These are phyloP conservation scores for Puccinia novopanici DNA, from an alignment of 1,284 basidiomycete genomes.

Conservation along the genomic window DNA sequence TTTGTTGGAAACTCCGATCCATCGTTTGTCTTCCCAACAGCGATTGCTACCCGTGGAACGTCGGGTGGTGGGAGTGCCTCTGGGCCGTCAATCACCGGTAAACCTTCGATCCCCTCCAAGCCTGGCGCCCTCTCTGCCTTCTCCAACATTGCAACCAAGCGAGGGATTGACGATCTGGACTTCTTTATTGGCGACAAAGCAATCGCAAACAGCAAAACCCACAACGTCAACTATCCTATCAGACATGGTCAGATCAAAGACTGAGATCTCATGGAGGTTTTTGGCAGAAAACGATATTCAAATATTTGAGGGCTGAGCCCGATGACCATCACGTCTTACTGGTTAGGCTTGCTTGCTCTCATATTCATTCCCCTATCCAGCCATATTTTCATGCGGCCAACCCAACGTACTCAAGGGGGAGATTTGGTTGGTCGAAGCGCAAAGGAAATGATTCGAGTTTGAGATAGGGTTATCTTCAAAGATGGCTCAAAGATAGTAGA, in stretches of 20 bases:
- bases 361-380: not conserved
- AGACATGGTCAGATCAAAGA: constrained; percentile 98
- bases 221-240: constrained; percentile 90
- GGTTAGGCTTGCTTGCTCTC: constrained; percentile 64
- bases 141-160: constrained; percentile 88
- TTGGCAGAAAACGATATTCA: constrained; percentile 99
- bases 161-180: constrained; percentile 97
- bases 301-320: constrained; percentile 95
- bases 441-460: no score
- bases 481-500: no score
- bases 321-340: constrained; percentile 98
- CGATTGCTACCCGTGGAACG: constrained; percentile 58
- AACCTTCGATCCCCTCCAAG: constrained; percentile 76
- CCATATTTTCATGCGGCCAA: no score
- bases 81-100: constrained; percentile 47
- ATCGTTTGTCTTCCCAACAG: constrained; percentile 68
- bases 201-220: constrained; percentile 68
- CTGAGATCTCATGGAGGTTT: constrained; percentile 99
- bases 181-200: constrained; percentile 99
- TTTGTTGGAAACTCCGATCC: constrained; percentile 99
- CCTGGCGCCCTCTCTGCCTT: constrained; percentile 62
- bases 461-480: no score
- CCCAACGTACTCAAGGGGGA: no score
- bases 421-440: no score
- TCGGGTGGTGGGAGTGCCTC: constrained; percentile 52